Conservation (phyloP, 805 yeast genomes). For the Ogataea parapolymorpha region DNA sequence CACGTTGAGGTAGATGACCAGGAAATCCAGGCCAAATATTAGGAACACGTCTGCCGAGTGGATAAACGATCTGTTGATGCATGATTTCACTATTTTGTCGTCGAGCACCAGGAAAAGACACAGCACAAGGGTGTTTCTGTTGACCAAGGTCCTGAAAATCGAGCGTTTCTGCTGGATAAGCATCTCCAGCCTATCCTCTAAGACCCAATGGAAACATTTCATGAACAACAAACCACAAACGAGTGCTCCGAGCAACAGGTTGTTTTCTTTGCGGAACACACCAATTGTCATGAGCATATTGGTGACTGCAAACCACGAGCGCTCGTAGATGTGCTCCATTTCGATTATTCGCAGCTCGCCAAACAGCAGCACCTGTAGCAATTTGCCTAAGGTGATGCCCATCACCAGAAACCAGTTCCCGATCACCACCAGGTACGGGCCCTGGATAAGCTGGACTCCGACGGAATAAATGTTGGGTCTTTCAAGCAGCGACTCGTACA, state of each 20-base stretch:
- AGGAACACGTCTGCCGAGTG: conserved; percentile 55
- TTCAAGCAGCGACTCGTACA: conserved; percentile 36
- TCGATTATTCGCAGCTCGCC: conserved; percentile 77
- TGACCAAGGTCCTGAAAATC: conserved; percentile 19
- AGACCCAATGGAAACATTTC: conserved; percentile 76
- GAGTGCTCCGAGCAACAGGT: conserved; percentile 38
- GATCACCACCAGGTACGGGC: conserved; percentile 40
- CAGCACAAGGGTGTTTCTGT: conserved; percentile 44
- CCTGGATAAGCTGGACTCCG: conserved; percentile 49
- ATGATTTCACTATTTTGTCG: conserved; percentile 46
- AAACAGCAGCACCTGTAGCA: conserved; percentile 54
- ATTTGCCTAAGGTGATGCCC: conserved; percentile 40
- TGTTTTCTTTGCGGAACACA: conserved; percentile 47
- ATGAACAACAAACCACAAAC: conserved; percentile 42
- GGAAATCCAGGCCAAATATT: conserved; percentile 74
- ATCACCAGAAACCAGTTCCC: conserved; percentile 42
- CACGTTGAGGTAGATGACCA: conserved; percentile 55
- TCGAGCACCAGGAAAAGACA: conserved; percentile 47
- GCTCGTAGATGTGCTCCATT: conserved; percentile 66
- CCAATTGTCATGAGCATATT: conserved; percentile 58
- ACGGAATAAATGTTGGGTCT: conserved; percentile 50
- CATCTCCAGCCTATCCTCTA: conserved; percentile 47
- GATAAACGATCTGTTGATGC: conserved; percentile 54
- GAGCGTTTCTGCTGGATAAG: conserved; percentile 39
- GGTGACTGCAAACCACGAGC: conserved; percentile 61